Evolutionary conservation across 176 grass and related monocot species (phyloP).

Genomic region (Zizania latifolia): DNA sequence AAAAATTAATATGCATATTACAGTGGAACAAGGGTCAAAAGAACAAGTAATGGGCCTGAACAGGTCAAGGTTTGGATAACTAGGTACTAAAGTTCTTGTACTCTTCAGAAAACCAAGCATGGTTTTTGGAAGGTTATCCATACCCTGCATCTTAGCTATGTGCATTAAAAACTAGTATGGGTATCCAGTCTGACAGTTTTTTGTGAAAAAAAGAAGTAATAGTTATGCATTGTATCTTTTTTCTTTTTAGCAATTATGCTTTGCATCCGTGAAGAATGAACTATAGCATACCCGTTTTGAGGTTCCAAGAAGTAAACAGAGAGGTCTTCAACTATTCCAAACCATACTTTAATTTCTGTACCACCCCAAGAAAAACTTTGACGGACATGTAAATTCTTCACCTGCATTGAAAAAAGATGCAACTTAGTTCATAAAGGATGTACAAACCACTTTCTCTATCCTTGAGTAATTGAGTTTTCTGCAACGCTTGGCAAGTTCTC

Average conservation of each 20-base stretch:
- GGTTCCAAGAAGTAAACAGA: constrained; percentile 92
- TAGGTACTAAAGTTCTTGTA: not conserved
- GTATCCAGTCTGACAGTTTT: not conserved
- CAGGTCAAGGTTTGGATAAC: not conserved
- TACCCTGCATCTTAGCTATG: not conserved
- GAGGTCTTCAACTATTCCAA: constrained; percentile 65
- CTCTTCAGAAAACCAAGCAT: not conserved
- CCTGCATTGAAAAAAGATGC: constrained; percentile 44
- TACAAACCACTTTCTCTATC: not conserved
- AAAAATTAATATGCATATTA: not conserved
- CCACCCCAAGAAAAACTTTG: constrained; percentile 54
- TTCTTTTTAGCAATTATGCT: no score
- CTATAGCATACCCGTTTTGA: constrained; percentile 62
- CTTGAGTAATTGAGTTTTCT: not conserved
- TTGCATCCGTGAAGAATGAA: not conserved
- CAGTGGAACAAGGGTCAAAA: not conserved
- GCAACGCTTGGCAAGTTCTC: not conserved
- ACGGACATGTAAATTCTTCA: constrained; percentile 54
- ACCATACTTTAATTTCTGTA: constrained; percentile 84
- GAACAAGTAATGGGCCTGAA: not conserved
- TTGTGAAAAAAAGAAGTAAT: not conserved
- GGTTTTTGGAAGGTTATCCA: not conserved
- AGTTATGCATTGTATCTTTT: not conserved
- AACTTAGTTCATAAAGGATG: not conserved
- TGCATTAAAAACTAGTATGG: not conserved